phyloP scores from a whole-genome alignment of 2,329 filamentous ascomycete genomes.

The Lithohypha guttulata region DNA sequence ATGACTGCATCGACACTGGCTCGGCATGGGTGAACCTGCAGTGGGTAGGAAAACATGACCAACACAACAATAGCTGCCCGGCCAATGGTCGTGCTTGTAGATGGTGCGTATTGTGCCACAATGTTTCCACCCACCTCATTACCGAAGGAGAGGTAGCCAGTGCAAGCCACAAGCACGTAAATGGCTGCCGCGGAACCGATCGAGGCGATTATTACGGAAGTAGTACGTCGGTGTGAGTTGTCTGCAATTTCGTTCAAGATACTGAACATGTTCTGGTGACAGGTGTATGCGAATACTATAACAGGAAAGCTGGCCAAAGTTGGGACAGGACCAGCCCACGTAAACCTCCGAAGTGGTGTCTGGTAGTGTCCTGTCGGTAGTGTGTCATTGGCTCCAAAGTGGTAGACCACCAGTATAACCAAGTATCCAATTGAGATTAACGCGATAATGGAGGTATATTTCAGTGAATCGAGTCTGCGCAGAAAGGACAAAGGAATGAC shows the following conservation, averaged over 20 bases:
- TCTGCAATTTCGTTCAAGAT: slow-evolving; percentile 90
- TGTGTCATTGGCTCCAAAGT: slow-evolving; percentile 71
- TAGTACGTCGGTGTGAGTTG: slow-evolving; percentile 66
- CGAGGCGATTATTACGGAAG: slow-evolving; percentile 67
- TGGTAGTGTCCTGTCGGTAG: slow-evolving; percentile 37
- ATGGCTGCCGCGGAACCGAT: slow-evolving; percentile 80
- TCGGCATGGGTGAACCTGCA: slow-evolving; percentile 91
- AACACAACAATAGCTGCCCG: slow-evolving; percentile 91
- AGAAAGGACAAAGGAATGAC: slow-evolving; percentile 93
- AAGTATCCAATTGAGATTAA: slow-evolving; percentile 89
- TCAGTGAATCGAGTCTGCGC: slow-evolving; percentile 81
- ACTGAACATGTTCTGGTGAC: slow-evolving; percentile 99
- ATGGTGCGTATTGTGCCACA: slow-evolving; percentile 75
- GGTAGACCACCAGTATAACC: slow-evolving; percentile 83
- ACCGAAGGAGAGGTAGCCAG: slow-evolving; percentile 91
- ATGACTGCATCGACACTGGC: slow-evolving; percentile 92
- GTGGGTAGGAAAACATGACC: slow-evolving; percentile 90
- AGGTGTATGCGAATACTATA: slow-evolving; percentile 98
- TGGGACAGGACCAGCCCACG: slow-evolving; percentile 68
- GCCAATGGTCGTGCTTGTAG: slow-evolving; percentile 76
- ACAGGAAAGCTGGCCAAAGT: slow-evolving; percentile 82
- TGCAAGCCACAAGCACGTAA: slow-evolving; percentile 86
- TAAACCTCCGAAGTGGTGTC: slow-evolving; percentile 62
- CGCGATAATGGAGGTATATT: slow-evolving; percentile 90
- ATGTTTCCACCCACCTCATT: slow-evolving; percentile 86